These are phyloP conservation scores for Ulvella scutata DNA, from an alignment of 139 green algal species.

Conservation along the genomic window DNA sequence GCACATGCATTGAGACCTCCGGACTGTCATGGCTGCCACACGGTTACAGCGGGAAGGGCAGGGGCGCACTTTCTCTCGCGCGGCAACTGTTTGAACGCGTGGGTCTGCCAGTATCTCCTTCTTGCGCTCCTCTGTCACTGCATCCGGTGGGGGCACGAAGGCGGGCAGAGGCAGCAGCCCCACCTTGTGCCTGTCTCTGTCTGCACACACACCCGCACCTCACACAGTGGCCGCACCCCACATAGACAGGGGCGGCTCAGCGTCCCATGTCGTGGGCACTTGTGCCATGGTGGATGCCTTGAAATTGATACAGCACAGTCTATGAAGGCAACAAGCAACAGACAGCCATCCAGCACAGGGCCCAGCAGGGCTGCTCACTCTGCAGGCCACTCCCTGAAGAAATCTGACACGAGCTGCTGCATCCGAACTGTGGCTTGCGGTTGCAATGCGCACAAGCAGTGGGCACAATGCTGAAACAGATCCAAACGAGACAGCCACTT, in stretches of 20 bases:
- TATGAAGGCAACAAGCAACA: not conserved
- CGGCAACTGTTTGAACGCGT: not conserved
- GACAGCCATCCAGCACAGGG: not conserved
- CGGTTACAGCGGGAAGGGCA: not conserved
- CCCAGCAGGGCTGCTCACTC: not conserved
- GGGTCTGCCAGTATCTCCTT: slow-evolving; percentile 39
- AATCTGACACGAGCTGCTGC: not conserved
- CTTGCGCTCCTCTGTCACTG: slow-evolving; percentile 41
- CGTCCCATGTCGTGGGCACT: not conserved
- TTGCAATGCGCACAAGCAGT: too few relatives aligned
- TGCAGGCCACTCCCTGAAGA: not conserved
- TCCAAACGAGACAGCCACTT: too few relatives aligned
- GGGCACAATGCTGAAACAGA: too few relatives aligned
- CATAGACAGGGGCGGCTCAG: not conserved
- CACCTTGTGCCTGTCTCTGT: slow-evolving; percentile 36
- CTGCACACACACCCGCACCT: slow-evolving; percentile 12
- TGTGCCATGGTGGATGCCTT: not conserved
- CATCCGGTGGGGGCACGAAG: slow-evolving; percentile 38
- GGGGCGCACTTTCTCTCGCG: not conserved
- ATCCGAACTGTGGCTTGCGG: too few relatives aligned
- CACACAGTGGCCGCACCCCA: not conserved
- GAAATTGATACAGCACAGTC: not conserved
- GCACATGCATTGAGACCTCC: not conserved
- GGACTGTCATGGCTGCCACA: not conserved
- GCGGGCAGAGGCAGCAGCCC: slow-evolving; percentile 51